Conservation (phyloP, 805 yeast species). For the Yarrowia osloensis region DNA sequence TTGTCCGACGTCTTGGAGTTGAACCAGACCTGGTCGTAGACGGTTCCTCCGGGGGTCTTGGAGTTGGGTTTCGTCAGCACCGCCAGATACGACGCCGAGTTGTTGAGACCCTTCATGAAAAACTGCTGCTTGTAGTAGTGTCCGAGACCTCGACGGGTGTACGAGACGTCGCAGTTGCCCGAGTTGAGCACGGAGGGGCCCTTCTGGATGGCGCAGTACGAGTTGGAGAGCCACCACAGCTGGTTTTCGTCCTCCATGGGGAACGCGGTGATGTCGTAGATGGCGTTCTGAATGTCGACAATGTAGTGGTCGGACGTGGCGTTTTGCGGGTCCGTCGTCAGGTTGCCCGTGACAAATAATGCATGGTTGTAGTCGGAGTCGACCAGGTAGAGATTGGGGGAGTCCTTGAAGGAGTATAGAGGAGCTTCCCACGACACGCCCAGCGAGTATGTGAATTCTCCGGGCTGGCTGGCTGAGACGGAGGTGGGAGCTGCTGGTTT, state of each 20-base stretch:
- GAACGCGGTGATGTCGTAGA: slow-evolving; percentile 36
- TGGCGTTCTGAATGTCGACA: slow-evolving; percentile 24
- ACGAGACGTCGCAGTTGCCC: slow-evolving; percentile 40
- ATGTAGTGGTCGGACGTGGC: slow-evolving; percentile 18
- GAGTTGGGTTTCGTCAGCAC: slow-evolving; percentile 56
- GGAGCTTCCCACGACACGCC: slow-evolving; percentile 48
- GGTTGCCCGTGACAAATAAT: slow-evolving; percentile 61
- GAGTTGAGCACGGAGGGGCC: slow-evolving; percentile 50
- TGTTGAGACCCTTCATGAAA: slow-evolving; percentile 59
- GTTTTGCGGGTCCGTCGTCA: slow-evolving; percentile 39
- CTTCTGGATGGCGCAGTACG: slow-evolving; percentile 71
- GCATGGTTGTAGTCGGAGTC: slow-evolving; percentile 74
- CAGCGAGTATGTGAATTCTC: slow-evolving; percentile 50
- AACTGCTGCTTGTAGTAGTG: slow-evolving; percentile 57
- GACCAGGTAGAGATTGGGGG: slow-evolving; percentile 47
- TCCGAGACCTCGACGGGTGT: slow-evolving; percentile 51
- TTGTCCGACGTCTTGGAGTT: slow-evolving; percentile 54
- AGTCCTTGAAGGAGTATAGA: slow-evolving; percentile 16
- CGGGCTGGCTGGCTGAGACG: not conserved
- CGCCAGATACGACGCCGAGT: slow-evolving; percentile 63
- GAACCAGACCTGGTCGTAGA: slow-evolving; percentile 58
- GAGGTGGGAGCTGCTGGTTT: not conserved
- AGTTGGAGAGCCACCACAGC: slow-evolving; percentile 39
- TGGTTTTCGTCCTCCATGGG: not conserved
- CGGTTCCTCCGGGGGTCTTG: slow-evolving; percentile 55